Evolutionary conservation across 179 eudicot species (phyloP).

Genomic region (Sideroxylon spinosum): DNA sequence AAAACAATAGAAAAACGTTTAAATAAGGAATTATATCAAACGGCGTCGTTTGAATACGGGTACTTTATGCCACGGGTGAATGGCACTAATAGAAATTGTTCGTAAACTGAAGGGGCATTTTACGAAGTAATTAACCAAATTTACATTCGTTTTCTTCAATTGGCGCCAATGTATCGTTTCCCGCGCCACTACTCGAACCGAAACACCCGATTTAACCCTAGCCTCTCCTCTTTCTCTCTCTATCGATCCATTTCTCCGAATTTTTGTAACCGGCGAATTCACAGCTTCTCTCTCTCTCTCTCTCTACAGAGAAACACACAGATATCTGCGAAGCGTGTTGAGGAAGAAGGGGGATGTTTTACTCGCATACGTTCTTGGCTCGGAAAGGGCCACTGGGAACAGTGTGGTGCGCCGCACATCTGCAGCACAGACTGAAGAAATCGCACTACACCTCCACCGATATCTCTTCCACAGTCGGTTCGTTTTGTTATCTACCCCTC

Average conservation of each 20-base stretch:
- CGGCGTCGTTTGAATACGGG: neutral
- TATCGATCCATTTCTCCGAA: neutral
- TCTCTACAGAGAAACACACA: neutral
- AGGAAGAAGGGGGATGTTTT: conserved; percentile 14
- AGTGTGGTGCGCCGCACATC: conserved; percentile 94
- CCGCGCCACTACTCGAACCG: neutral
- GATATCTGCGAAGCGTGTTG: neutral
- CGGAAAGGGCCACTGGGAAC: conserved; percentile 87
- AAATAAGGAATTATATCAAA: too few species aligned
- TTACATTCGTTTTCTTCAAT: neutral
- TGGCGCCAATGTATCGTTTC: conserved; percentile 7
- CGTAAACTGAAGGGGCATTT: neutral
- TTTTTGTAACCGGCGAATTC: neutral
- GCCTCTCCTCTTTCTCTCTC: neutral
- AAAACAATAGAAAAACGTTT: too few species aligned
- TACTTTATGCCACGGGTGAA: neutral
- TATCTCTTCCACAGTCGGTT: conserved; percentile 36
- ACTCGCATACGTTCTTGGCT: conserved; percentile 66
- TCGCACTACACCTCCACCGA: conserved; percentile 67
- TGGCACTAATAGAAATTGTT: neutral
- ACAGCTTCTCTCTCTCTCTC: neutral
- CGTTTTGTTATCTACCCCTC: neutral
- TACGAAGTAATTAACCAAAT: too few species aligned
- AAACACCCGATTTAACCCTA: neutral
- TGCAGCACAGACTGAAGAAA: conserved; percentile 73